Evolutionary conservation across 257 asterid genomes (phyloP).

Genomic region (Solanum gandarillasii): DNA sequence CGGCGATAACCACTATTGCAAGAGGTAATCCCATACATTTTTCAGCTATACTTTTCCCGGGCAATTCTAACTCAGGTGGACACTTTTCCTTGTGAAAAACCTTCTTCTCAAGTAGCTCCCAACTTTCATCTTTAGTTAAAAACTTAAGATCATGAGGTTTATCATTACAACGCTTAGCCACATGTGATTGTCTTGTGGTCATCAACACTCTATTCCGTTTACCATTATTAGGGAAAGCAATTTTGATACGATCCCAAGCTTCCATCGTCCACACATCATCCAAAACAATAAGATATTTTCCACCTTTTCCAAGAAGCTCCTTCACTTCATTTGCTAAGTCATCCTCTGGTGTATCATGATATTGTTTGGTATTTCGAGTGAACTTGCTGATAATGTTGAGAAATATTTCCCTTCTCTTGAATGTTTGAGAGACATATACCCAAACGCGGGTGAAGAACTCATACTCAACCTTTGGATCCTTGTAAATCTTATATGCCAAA

Average conservation of each 20-base stretch:
- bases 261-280: neutral
- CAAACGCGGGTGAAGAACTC: constrained; percentile 31
- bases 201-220: constrained; percentile 33
- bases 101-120: constrained; percentile 31
- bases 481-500: constrained; percentile 23
- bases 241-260: constrained; percentile 12
- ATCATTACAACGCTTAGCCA: constrained; percentile 21
- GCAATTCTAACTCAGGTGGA: constrained; percentile 19
- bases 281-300: neutral
- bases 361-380: constrained; percentile 14
- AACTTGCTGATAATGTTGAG: constrained; percentile 22
- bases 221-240: constrained; percentile 32
- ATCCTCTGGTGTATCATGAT: neutral
- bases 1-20: constrained; percentile 46
- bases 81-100: constrained; percentile 32
- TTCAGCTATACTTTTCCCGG: constrained; percentile 30
- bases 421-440: constrained; percentile 30
- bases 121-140: constrained; percentile 26
- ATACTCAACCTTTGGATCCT: constrained; percentile 13
- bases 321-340: neutral
- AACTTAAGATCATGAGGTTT: constrained; percentile 27
- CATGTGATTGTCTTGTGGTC: constrained; percentile 29
- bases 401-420: constrained; percentile 20
- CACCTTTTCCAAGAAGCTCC: neutral
- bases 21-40: constrained; percentile 44